These are phyloP conservation scores for Calycina herbarum DNA, from an alignment of 2,329 filamentous ascomycete genomes.

Conservation along the genomic window DNA sequence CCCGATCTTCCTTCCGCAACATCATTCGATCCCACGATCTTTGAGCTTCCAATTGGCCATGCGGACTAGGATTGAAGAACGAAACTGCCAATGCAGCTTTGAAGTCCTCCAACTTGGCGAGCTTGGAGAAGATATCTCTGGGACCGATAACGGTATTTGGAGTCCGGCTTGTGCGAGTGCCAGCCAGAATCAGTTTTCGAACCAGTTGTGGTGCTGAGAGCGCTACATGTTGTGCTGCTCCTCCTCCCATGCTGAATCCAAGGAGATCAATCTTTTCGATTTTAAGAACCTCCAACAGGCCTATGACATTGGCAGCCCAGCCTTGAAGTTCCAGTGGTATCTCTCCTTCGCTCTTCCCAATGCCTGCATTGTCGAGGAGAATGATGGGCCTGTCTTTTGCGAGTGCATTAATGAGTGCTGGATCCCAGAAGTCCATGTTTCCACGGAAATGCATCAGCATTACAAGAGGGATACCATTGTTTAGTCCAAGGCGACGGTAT, in stretches of 20 bases:
- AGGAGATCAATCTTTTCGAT: constrained; percentile 39
- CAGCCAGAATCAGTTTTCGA: constrained; percentile 36
- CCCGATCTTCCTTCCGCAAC: constrained; percentile 17
- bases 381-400: constrained; percentile 36
- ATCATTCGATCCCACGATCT: constrained; percentile 39
- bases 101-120: constrained; percentile 39
- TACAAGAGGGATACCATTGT: constrained; percentile 29
- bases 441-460: constrained; percentile 34
- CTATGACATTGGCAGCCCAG: constrained; percentile 36
- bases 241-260: constrained; percentile 42
- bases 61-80: constrained; percentile 40
- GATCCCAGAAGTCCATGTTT: constrained; percentile 36
- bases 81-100: constrained; percentile 38
- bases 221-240: constrained; percentile 37
- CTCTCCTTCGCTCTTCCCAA: constrained; percentile 38
- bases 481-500: constrained; percentile 28
- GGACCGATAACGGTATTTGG: constrained; percentile 34
- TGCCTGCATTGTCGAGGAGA: constrained; percentile 41
- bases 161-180: constrained; percentile 27
- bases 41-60: constrained; percentile 38
- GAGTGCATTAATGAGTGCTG: constrained; percentile 38
- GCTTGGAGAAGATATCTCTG: constrained; percentile 38
- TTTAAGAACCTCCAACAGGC: constrained; percentile 34
- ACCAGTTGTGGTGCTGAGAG: constrained; percentile 34
- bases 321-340: constrained; percentile 34